Percentiles rank a stretch among this genome's conserved stretches.
phyloP scores from a whole-genome alignment of 2,329 filamentous ascomycete genomes.

The Penicillium griseofulvum region DNA sequence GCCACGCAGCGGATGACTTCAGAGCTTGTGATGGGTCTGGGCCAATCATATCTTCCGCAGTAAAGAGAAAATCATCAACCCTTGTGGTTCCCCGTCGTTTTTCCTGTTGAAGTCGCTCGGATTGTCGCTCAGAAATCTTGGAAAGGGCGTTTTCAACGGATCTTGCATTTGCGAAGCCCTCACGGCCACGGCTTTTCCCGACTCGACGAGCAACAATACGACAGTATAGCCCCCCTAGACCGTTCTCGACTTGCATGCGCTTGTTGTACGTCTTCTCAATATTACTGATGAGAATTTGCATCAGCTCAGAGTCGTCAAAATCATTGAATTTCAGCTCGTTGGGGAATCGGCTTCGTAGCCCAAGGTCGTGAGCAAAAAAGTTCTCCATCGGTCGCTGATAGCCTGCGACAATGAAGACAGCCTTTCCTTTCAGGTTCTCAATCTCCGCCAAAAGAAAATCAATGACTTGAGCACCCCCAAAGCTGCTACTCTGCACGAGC shows the following conservation, averaged over 20 bases:
- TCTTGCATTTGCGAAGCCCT: conserved; percentile 72
- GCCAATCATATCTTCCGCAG: conserved; percentile 68
- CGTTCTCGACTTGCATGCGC: conserved; percentile 60
- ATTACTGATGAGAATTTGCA: conserved; percentile 57
- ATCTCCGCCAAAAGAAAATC: conserved; percentile 71
- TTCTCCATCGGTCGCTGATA: conserved; percentile 73
- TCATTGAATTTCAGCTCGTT: conserved; percentile 65
- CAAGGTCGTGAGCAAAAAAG: conserved; percentile 72
- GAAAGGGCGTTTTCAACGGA: conserved; percentile 62
- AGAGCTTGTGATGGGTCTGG: conserved; percentile 61
- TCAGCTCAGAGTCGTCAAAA: conserved; percentile 64
- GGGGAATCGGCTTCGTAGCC: conserved; percentile 68
- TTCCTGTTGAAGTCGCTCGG: conserved; percentile 53
- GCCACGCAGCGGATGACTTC: conserved; percentile 55
- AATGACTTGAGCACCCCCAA: conserved; percentile 60
- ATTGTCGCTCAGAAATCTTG: conserved; percentile 58
- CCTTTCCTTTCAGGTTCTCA: conserved; percentile 66
- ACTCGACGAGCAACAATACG: conserved; percentile 63
- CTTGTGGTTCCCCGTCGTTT: conserved; percentile 37
- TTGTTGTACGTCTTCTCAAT: conserved; percentile 55
- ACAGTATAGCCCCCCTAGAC: conserved; percentile 58
- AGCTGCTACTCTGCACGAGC: conserved; percentile 57
- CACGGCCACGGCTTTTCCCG: conserved; percentile 59
- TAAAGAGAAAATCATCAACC: conserved; percentile 60
- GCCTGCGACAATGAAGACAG: conserved; percentile 71